phyloP scores from a whole-genome alignment of 345 rosid species.

The Linum tenue region DNA sequence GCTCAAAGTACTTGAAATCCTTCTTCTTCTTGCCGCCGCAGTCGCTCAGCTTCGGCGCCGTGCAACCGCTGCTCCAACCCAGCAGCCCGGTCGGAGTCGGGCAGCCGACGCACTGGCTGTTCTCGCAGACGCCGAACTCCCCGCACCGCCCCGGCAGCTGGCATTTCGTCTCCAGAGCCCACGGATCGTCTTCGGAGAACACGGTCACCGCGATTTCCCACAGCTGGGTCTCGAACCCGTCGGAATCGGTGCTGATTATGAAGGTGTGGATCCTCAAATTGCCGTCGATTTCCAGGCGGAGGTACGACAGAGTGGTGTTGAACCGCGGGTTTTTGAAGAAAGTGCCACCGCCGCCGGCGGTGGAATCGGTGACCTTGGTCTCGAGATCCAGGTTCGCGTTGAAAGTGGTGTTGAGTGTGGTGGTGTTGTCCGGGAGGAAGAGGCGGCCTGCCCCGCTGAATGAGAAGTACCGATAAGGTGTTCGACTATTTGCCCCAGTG shows the following conservation, averaged over 20 bases:
- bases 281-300: conserved; percentile 46
- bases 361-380: conserved; percentile 4
- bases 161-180: conserved; percentile 18
- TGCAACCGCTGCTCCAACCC: conserved; percentile 11
- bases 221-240: conserved; percentile 17
- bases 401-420: conserved; percentile 17
- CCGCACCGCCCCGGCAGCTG: conserved; percentile 31
- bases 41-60: not conserved
- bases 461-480: not conserved
- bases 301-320: conserved; percentile 32
- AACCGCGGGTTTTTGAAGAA: conserved; percentile 27
- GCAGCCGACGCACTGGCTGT: conserved; percentile 1
- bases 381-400: conserved; percentile 14
- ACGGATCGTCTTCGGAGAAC: conserved; percentile 20
- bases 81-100: conserved; percentile 6
- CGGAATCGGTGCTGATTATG: not conserved
- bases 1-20: not conserved
- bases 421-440: not conserved
- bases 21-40: conserved; percentile 2
- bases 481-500: not conserved
- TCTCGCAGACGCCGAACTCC: conserved; percentile 4
- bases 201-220: conserved; percentile 35
- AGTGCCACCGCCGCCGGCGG: conserved; percentile 5
- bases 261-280: conserved; percentile 38
- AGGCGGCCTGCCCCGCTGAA: not conserved